These are phyloP conservation scores for Eucalyptus marginata DNA, from an alignment of 345 rosid genomes.

Conservation along the genomic window DNA sequence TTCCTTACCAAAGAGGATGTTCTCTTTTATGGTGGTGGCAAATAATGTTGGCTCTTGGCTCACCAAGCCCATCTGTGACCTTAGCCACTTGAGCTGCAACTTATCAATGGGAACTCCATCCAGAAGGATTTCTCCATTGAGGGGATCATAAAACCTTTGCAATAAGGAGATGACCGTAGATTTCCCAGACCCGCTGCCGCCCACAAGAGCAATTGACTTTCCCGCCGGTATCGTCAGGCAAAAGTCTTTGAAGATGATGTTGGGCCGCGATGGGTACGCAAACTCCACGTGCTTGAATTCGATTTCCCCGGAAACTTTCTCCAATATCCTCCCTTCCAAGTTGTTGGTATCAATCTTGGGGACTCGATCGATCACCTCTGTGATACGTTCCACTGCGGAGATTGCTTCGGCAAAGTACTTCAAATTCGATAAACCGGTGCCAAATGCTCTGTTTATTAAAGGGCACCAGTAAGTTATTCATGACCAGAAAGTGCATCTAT, in stretches of 20 bases:
- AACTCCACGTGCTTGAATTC: background rate
- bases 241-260: background rate
- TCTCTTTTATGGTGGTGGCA: conserved; percentile 23
- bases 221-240: background rate
- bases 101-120: background rate
- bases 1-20: conserved; percentile 30
- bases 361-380: background rate
- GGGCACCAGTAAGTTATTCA: background rate
- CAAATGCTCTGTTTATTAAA: background rate
- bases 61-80: conserved; percentile 21
- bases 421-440: background rate
- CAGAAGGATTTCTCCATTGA: background rate
- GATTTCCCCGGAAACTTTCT: background rate
- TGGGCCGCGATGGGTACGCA: background rate
- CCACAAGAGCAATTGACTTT: background rate
- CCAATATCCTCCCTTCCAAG: background rate
- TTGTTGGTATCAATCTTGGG: background rate
- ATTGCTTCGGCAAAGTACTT: background rate
- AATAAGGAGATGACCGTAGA: conserved; percentile 1
- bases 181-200: conserved; percentile 3
- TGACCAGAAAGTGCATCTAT: background rate
- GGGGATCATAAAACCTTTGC: conserved; percentile 4
- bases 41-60: conserved; percentile 37
- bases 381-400: background rate
- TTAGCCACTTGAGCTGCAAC: conserved; percentile 1